Evolutionary conservation across 2,329 filamentous ascomycete genomes (phyloP), one percentile per base, ranked within the genome.

Genomic region (Alternaria sp.): DNA sequence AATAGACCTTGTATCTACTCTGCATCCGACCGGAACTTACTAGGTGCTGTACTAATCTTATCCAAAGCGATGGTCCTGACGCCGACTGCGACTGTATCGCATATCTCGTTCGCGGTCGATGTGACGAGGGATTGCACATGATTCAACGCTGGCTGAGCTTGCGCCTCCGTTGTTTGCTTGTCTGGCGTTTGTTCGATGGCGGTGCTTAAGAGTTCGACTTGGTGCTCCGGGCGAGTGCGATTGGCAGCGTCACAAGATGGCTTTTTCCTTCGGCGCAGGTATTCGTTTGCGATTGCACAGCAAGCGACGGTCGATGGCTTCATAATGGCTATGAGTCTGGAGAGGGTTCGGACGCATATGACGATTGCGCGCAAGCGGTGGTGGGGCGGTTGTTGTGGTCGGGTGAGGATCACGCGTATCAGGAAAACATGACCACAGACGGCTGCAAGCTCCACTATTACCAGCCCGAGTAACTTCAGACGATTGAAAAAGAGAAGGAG

Each of bases 211-310:
- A 65, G 25, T 43, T 59, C 58, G 36, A 25, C 21, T 51, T 46
- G 61, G 23, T 54, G 57, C 40, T 61, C 57, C 43, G n/a, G 25
- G 25, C 1, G 54, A 25, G 49, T 10, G 23, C 47, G 58, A 10
- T 43, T 46, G 32, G 28, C 50, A 36, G 51, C 32, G 15, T 61
- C 40, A n/a, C 11, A 28, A 17, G 62, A 56, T n/a, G 47, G 51
- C 36, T 64, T 61, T 13, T 64, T 60, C 12, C 58, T 58, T 17
- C 62, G 59, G 25, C 59, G 64, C 23, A 70, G 54, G 10, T 66
- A 17, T 59, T 67, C 67, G 55, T 62, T 66, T n/a, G 59, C 64
- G 50, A 66, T 46, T 15, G 63, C 51, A 44, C 52, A 66, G 36
- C 58, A 57, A 55, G 64, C 61, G 17, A 64, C 12, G n/a, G 55